phyloP scores from a whole-genome alignment of 192 early-diverging fungal species.

The Diversispora epigaea region DNA sequence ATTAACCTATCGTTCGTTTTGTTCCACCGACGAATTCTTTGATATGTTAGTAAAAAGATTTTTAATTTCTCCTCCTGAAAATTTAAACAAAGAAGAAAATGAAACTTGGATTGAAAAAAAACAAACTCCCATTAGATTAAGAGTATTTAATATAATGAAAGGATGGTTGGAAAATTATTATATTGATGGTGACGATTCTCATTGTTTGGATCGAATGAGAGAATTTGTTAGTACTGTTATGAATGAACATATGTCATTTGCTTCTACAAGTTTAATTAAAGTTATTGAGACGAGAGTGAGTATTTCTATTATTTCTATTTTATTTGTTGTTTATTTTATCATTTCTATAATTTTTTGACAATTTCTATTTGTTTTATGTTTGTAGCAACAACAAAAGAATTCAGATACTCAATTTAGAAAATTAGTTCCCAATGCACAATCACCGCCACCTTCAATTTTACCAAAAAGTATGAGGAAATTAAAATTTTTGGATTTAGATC shows the following conservation, averaged over 20 bases:
- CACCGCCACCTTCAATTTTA: conserved; percentile 75
- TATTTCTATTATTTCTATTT: not conserved
- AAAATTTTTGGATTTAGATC: conserved; percentile 84
- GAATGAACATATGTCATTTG: conserved; percentile 67
- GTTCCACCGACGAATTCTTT: conserved; percentile 75
- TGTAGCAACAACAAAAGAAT: conserved; percentile 43
- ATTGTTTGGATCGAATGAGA: conserved; percentile 66
- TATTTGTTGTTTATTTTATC: not conserved
- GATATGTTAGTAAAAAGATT: conserved; percentile 75
- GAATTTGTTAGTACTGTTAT: conserved; percentile 74
- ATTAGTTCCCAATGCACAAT: conserved; percentile 62
- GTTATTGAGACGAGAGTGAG: conserved; percentile 72
- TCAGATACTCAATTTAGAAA: conserved; percentile 56
- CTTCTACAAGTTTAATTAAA: conserved; percentile 70
- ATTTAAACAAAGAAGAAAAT: conserved; percentile 62
- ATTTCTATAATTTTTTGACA: not conserved
- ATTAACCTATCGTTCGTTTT: conserved; percentile 93
- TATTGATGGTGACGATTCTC: conserved; percentile 70
- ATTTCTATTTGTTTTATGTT: not conserved
- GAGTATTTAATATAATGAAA: conserved; percentile 93
- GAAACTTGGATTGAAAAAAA: conserved; percentile 85
- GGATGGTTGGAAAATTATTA: conserved; percentile 95
- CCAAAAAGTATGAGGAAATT: conserved; percentile 78
- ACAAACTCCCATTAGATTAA: conserved; percentile 85
- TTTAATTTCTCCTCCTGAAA: conserved; percentile 68